Evolutionary conservation across 805 yeast species (phyloP).

Genomic region (Myxozyma vanderwaltii): DNA sequence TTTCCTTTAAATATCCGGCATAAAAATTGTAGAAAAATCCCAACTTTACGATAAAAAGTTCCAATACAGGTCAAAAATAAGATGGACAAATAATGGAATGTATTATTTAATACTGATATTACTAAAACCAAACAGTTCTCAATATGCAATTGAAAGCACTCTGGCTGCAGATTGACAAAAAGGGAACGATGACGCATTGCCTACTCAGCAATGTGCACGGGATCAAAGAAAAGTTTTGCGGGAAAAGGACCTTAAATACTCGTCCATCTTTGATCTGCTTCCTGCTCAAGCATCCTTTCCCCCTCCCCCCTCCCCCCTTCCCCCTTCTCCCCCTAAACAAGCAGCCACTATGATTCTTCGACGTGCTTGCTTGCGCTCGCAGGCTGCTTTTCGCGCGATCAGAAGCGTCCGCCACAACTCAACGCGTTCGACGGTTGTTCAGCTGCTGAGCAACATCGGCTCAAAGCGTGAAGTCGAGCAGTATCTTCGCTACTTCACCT

Average conservation of each 20-base stretch:
- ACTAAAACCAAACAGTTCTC: too few species aligned
- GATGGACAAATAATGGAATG: too few species aligned
- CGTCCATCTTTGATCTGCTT: background rate
- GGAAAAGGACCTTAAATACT: too few species aligned
- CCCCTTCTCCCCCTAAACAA: background rate
- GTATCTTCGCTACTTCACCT: slow-evolving; percentile 92
- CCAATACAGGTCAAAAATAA: too few species aligned
- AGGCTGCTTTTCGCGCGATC: background rate
- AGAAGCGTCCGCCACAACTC: slow-evolving; percentile 34
- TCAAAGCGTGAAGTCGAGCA: slow-evolving; percentile 98
- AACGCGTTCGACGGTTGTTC: slow-evolving; percentile 94
- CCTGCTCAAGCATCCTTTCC: background rate
- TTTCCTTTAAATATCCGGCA: too few species aligned
- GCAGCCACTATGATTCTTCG: slow-evolving; percentile 3
- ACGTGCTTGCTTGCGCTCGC: background rate
- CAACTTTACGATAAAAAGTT: too few species aligned
- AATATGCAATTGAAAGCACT: too few species aligned
- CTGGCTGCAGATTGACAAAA: too few species aligned
- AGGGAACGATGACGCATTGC: too few species aligned
- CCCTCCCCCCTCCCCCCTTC: background rate
- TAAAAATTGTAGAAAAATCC: too few species aligned
- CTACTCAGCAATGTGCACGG: background rate
- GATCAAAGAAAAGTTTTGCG: background rate
- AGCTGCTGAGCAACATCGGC: slow-evolving; percentile 91
- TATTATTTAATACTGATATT: too few species aligned